These are phyloP conservation scores for Naganishia antarctica DNA, from an alignment of 768 basidiomycete genomes.

Conservation along the genomic window DNA sequence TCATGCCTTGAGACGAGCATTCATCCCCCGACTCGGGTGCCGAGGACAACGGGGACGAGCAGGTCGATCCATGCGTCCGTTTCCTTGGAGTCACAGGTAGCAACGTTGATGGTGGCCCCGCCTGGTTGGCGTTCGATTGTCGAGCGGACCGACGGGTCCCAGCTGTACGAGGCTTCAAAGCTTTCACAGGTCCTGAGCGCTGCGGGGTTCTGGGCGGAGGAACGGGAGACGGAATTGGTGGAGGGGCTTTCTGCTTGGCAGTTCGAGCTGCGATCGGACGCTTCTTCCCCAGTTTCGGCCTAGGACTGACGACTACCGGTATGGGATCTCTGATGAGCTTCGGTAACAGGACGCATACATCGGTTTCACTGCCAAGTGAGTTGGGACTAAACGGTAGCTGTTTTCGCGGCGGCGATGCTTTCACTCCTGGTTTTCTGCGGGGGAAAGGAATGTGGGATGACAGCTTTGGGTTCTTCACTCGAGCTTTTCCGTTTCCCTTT, in stretches of 20 bases:
- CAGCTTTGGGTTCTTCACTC: not conserved
- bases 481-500: not conserved
- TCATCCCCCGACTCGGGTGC: slow-evolving; percentile 4
- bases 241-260: not conserved
- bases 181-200: too few species aligned
- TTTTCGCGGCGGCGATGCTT: not conserved
- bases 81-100: not conserved
- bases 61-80: slow-evolving; percentile 4
- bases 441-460: not conserved
- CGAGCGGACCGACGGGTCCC: not conserved
- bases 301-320: too few species aligned
- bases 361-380: not conserved
- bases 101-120: not conserved
- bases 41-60: slow-evolving; percentile 17
- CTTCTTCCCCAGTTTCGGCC: too few species aligned
- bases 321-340: too few species aligned
- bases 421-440: not conserved
- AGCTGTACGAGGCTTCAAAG: not conserved
- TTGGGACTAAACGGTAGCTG: slow-evolving; percentile 1
- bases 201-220: not conserved
- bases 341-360: not conserved
- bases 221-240: not conserved
- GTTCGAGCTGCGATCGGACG: not conserved
- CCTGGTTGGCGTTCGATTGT: not conserved
- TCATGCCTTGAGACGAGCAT: slow-evolving; percentile 12